phyloP scores from a whole-genome alignment of 768 basidiomycete genomes.

The Pulveroboletus sp. region DNA sequence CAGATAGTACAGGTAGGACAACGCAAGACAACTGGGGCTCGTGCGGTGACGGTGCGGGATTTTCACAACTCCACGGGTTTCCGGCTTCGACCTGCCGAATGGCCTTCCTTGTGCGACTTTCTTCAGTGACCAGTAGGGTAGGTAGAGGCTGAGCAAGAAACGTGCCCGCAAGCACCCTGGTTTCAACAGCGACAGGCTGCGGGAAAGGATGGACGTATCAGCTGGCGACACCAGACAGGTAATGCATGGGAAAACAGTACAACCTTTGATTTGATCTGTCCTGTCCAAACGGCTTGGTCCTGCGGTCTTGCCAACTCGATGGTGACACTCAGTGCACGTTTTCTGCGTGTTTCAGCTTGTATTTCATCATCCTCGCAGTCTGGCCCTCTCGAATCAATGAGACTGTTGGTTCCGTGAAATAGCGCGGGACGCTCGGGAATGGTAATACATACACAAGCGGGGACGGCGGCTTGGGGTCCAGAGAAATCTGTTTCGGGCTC shows the following conservation, averaged over 20 bases:
- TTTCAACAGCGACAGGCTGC: constrained; percentile 8
- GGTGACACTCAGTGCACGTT: constrained; percentile 36
- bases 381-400: constrained; percentile 42
- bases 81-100: not conserved
- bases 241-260: not conserved
- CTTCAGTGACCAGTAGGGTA: constrained; percentile 23
- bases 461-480: constrained; percentile 38
- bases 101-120: constrained; percentile 1
- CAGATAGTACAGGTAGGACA: constrained; percentile 17
- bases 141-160: constrained; percentile 8
- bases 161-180: constrained; percentile 8
- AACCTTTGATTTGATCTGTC: constrained; percentile 22
- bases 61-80: not conserved
- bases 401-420: not conserved
- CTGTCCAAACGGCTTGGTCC: constrained; percentile 20
- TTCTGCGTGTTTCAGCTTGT: constrained; percentile 40
- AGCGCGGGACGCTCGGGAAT: not conserved
- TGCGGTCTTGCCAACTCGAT: constrained; percentile 30
- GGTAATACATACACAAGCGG: constrained; percentile 32
- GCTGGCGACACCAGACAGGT: not conserved
- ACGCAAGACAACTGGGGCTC: constrained; percentile 14
- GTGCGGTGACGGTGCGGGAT: constrained; percentile 19
- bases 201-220: not conserved
- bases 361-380: constrained; percentile 44
- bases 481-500: constrained; percentile 35